Base-by-base conservation (phyloP, 2,329 filamentous ascomycete species). In the Fusarium guadeloupense region DNA sequence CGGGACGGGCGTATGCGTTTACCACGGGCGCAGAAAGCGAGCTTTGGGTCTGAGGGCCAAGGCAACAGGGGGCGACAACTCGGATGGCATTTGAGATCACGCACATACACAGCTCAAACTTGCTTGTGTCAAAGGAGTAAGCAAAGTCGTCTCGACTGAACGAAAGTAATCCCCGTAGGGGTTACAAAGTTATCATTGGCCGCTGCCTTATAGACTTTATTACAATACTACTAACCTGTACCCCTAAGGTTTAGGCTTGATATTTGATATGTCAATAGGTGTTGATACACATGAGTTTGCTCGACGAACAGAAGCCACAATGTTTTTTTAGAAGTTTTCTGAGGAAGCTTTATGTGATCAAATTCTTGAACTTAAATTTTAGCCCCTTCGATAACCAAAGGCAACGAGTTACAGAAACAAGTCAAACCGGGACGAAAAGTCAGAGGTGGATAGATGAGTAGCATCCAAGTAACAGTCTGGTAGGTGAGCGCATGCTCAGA, bases 1-100 rank as follows among this genome's bases (percentile, higher is more conserved):
- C n/a, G 80, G 81, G 5, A 78, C 74, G 6, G 81, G 80, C 0
- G 55, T 84, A 4, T 85, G 82, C 50, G 80, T 84, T 3, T 82
- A 81, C 59, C 80, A 83, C 43, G 80, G 80, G 3, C 72, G 80
- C 26, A 68, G 71, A 42, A 74, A 59, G 30, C 45, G 45, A 5
- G 31, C 21, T 10, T 62, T 65, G 7, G 42, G 38, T 1, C 30
- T 68, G 14, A 56, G 26, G 23, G 26, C 21, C 20, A 30, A 20
- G 2, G 10, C 16, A 16, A 17, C 14, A 6, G 16, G 21, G 9
- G 13, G 13, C 3, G 28, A 19, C 16, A 37, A 45, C 12, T 41
- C 23, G 4, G 19, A 33, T 43, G 33, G 7, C 9, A 13, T 17
- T 26, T 8, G 4, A 16, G 1, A 4, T 13, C 23, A 17, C 9